A percentile compares a stretch with the other conserved stretches of the same genome.
Conservation (phyloP, 495 filamentous ascomycete genomes). For the Trichoderma gamsii region DNA sequence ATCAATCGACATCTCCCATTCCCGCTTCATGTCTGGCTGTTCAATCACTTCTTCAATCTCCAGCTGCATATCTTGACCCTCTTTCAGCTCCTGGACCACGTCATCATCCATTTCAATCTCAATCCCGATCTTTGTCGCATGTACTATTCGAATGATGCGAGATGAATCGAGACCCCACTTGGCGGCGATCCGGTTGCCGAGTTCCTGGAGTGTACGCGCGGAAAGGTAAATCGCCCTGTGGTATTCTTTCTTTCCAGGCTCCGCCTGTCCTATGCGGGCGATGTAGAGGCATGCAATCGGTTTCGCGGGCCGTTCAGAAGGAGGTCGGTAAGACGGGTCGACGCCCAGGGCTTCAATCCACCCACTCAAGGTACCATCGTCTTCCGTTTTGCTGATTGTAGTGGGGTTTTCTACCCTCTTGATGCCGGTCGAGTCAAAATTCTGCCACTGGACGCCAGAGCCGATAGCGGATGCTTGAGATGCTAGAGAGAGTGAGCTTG, state of each 20-base stretch:
- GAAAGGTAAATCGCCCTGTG: conserved; percentile 85
- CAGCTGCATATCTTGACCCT: conserved; percentile 82
- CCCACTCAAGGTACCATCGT: conserved; percentile 54
- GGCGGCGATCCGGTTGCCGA: conserved; percentile 61
- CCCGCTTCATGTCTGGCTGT: conserved; percentile 33
- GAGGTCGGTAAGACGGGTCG: conserved; percentile 77
- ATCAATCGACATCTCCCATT: conserved; percentile 50
- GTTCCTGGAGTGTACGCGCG: conserved; percentile 63
- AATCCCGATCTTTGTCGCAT: conserved; percentile 63
- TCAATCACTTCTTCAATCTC: conserved; percentile 39
- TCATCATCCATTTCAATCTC: conserved; percentile 88
- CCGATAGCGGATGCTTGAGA: conserved; percentile 41
- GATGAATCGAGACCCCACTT: conserved; percentile 74
- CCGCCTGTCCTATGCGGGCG: conserved; percentile 45
- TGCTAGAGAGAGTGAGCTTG: conserved; percentile 55
- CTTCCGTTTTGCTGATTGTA: conserved; percentile 41
- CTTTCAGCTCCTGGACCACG: conserved; percentile 73
- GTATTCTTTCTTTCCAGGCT: conserved; percentile 44
- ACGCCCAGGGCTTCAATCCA: conserved; percentile 92
- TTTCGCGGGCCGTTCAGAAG: conserved; percentile 62
- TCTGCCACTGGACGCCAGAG: conserved; percentile 47
- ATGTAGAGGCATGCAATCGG: conserved; percentile 86
- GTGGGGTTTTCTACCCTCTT: conserved; percentile 42
- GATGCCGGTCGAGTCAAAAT: conserved; percentile 40
- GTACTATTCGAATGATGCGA: conserved; percentile 63